Conservation (phyloP, 2,329 filamentous ascomycete genomes). For the Amauroascus niger region DNA sequence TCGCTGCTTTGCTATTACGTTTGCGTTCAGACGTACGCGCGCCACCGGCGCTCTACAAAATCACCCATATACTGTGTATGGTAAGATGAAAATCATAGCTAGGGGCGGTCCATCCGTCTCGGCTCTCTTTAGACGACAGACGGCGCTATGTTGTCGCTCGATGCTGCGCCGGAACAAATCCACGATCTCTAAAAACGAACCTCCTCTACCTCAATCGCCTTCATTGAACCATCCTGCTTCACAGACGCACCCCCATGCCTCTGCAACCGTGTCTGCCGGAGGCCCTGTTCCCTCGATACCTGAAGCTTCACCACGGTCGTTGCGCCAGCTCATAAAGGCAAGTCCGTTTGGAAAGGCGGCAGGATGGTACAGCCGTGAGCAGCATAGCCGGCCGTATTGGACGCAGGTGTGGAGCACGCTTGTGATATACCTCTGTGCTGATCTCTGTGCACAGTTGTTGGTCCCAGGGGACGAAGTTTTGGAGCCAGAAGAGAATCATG, state of each 20-base stretch:
- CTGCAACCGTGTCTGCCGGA: background rate
- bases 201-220: background rate
- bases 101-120: background rate
- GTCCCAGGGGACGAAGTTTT: slow-evolving; percentile 22
- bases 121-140: background rate
- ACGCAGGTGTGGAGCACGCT: slow-evolving; percentile 70
- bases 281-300: slow-evolving; percentile 7
- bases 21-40: background rate
- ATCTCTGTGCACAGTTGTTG: slow-evolving; percentile 67
- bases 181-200: background rate
- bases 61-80: background rate
- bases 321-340: slow-evolving; percentile 6
- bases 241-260: slow-evolving; percentile 1
- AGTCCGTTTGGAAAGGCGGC: slow-evolving; percentile 26
- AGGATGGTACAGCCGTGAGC: slow-evolving; percentile 55
- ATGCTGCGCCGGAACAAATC: slow-evolving; percentile 1
- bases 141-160: background rate
- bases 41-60: background rate
- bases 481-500: slow-evolving; percentile 35
- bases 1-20: background rate
- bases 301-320: background rate
- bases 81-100: slow-evolving; percentile 1
- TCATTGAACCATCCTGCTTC: background rate
- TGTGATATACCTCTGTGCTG: slow-evolving; percentile 68
- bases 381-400: slow-evolving; percentile 61